A percentile compares a stretch with the other conserved stretches of the same genome.
phyloP scores from a whole-genome alignment of 164 flowering plant genomes.

The Vitis rotundifolia region DNA sequence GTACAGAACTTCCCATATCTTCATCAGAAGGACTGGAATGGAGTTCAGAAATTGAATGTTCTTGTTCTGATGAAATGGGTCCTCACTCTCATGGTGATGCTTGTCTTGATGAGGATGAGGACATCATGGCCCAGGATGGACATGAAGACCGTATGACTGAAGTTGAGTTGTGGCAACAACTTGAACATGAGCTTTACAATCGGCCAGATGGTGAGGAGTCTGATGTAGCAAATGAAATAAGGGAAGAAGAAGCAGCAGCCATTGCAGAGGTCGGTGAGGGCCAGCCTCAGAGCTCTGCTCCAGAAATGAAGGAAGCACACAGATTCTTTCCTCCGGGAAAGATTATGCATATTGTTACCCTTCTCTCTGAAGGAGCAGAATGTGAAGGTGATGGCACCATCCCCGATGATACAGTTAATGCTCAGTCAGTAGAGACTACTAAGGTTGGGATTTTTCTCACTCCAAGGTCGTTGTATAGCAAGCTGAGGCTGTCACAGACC shows the following conservation, averaged over 20 bases:
- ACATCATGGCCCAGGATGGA: conserved; percentile 29
- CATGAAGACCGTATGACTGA: conserved; percentile 74
- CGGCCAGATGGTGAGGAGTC: conserved; percentile 36
- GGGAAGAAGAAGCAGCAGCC: conserved; percentile 82
- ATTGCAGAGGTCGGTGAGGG: conserved; percentile 56
- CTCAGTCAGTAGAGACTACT: conserved; percentile 18
- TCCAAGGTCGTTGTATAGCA: conserved; percentile 74
- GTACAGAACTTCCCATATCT: conserved; percentile 43
- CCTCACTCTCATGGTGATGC: conserved; percentile 17
- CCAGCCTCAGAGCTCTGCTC: conserved; percentile 37
- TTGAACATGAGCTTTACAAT: conserved; percentile 72
- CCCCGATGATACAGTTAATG: conserved; percentile 27
- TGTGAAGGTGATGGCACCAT: conserved; percentile 22
- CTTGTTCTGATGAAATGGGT: conserved; percentile 28
- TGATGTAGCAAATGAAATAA: conserved; percentile 56
- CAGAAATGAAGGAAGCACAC: conserved; percentile 71
- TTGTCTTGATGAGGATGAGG: conserved; percentile 43
- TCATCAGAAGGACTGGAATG: conserved; percentile 38
- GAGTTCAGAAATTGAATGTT: conserved; percentile 45
- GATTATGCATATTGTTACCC: conserved; percentile 77
- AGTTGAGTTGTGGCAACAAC: conserved; percentile 89
- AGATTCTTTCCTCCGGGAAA: conserved; percentile 92
- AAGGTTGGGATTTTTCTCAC: conserved; percentile 77
- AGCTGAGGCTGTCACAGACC: conserved; percentile 77
- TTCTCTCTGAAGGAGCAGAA: conserved; percentile 24